Evolutionary conservation across 2,329 filamentous ascomycete genomes (phyloP), one percentile per base, ranked within the genome.

Genomic region (Neoscytalidium dimidiatum): DNA sequence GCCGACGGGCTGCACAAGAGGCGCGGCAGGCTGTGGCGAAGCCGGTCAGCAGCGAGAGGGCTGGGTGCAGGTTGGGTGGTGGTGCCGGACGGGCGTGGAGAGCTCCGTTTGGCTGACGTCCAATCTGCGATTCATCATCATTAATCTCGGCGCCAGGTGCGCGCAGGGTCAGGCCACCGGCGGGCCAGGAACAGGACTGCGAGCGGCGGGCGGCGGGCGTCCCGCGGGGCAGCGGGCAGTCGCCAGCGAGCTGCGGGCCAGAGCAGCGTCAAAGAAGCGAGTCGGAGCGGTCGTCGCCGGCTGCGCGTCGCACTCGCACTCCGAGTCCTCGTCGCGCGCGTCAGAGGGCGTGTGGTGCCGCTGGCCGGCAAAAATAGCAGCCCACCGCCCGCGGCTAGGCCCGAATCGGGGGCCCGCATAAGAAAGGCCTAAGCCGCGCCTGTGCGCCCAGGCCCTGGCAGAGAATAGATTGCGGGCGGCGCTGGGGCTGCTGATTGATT

Each of bases 71-170:
- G 13, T 23, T 28, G 23, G 21, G 14, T 49, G 46, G 46, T 49
- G 46, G 23, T 41, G 38, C 38, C 31, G 49, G 26, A 21, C 35
- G 52, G 52, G 35, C 31, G 23, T 58, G 56, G 56, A 60, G 56
- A 60, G 41, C 35, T 60, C 56, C 56, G 56, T 60, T 46, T 46
- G 56, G 56, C 28, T 33, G 49, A 33, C 26, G 26, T 52, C 26
- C 49, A 52, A 52, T 52, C 56, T 60, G 56, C 56, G 56, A 60
- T 60, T 60, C 56, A 60, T 60, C 56, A 60, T 60, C 56, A 60
- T 26, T n/a, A 60, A 60, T 60, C 56, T 60, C 56, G 41, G 56
- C 28, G 43, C 43, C 21, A 44, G 41, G 8, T 7, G 44, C 44
- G 53, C 38, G 51, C 53, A 44, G 53, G 56, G 56, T 60, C 56